Evolutionary conservation across 768 basidiomycete species (phyloP).

Genomic region (Tricholoma sp.): DNA sequence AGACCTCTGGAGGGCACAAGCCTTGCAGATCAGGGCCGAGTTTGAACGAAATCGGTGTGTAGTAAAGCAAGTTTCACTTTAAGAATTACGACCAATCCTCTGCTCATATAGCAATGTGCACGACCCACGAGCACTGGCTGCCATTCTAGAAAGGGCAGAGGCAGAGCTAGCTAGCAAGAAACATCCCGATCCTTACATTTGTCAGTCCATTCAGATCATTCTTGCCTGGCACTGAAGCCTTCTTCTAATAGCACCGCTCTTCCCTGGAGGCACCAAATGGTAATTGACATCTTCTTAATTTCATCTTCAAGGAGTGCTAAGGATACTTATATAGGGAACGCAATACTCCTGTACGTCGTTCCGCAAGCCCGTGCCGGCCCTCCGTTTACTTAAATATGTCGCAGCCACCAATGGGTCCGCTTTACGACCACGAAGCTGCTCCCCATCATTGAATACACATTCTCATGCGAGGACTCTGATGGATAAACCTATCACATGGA

Average conservation of each 20-base stretch:
- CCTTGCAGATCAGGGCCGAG: conserved; percentile 82
- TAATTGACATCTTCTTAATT: conserved; percentile 33
- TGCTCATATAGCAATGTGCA: conserved; percentile 57
- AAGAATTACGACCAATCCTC: conserved; percentile 1
- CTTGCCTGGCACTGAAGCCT: conserved; percentile 1
- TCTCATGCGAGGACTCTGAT: too few relatives aligned
- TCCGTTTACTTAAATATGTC: conserved; percentile 6
- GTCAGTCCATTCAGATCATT: conserved; percentile 47
- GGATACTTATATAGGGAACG: conserved; percentile 56
- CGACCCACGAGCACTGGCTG: conserved; percentile 76
- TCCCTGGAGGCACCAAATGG: conserved; percentile 97
- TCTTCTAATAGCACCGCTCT: conserved; percentile 55
- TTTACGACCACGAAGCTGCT: conserved; percentile 57
- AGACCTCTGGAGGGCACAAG: conserved; percentile 81
- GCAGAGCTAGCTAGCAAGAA: conserved; percentile 55
- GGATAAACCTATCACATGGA: not conserved
- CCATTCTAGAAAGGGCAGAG: conserved; percentile 78
- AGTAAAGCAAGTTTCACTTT: not conserved
- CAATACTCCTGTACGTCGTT: conserved; percentile 63
- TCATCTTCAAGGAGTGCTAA: conserved; percentile 9
- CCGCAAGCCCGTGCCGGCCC: conserved; percentile 1
- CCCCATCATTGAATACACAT: conserved; percentile 27
- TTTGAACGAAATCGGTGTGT: conserved; percentile 90
- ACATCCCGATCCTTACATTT: conserved; percentile 92
- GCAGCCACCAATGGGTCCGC: conserved; percentile 57